Conservation (phyloP, 768 basidiomycete species). For the Heimioporus sp. region DNA sequence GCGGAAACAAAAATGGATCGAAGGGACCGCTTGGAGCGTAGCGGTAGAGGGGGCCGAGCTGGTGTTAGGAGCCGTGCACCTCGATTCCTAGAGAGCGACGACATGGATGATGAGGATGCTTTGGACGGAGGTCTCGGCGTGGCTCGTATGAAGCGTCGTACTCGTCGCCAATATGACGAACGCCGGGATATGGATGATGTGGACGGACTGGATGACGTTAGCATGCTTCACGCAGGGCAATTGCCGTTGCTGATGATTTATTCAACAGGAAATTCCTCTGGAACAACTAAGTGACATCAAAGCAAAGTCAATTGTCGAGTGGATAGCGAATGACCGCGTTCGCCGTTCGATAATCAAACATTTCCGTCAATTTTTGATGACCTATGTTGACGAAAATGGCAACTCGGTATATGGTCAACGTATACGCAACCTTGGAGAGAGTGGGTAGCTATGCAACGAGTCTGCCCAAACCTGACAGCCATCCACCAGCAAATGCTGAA, state of each 20-base stretch:
- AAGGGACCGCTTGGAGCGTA: conserved; percentile 74
- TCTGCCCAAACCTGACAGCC: conserved; percentile 10
- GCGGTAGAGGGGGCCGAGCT: conserved; percentile 71
- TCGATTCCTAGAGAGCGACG: conserved; percentile 82
- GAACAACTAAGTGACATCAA: conserved; percentile 98
- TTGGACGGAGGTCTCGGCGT: conserved; percentile 65
- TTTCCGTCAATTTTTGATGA: conserved; percentile 94
- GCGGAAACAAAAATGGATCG: conserved; percentile 88
- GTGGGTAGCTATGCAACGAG: conserved; percentile 45
- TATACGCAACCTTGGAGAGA: conserved; percentile 92
- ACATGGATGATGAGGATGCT: conserved; percentile 72
- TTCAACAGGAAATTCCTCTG: conserved; percentile 78
- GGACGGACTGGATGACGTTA: conserved; percentile 83
- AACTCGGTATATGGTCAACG: conserved; percentile 92
- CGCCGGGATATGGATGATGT: conserved; percentile 86
- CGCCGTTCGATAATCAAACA: conserved; percentile 86
- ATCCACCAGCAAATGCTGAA: conserved; percentile 81
- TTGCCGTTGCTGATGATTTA: conserved; percentile 14
- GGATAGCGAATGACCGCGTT: conserved; percentile 93
- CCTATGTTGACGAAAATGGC: conserved; percentile 90
- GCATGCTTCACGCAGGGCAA: conserved; percentile 24
- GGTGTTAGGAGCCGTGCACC: conserved; percentile 80
- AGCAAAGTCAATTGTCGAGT: conserved; percentile 94
- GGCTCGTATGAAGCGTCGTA: conserved; percentile 73
- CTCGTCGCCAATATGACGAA: conserved; percentile 93